phyloP scores from a whole-genome alignment of 2,329 filamentous ascomycete species.

The Aureobasidium subglaciale region DNA sequence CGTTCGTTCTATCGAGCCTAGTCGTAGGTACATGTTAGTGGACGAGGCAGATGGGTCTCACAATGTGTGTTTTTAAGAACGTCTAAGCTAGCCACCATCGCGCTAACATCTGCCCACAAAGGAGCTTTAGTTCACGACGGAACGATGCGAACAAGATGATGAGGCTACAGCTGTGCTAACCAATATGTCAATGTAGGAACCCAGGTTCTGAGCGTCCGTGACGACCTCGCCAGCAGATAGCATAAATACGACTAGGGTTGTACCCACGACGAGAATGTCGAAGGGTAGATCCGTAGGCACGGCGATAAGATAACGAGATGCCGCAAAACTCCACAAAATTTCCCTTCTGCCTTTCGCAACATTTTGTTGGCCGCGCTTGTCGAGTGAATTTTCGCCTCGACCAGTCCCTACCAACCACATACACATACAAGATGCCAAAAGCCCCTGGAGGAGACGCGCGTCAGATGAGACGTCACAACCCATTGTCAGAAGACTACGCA shows the following conservation, averaged over 20 bases:
- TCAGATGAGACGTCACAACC: slow-evolving; percentile 70
- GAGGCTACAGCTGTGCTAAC: no score
- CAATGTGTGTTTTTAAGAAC: no score
- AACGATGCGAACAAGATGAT: no score
- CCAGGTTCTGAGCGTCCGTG: no score
- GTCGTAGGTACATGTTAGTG: background rate
- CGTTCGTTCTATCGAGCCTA: background rate
- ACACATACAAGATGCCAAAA: slow-evolving; percentile 63
- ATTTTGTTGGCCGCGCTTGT: background rate
- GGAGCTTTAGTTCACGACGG: no score
- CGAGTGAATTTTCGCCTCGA: background rate
- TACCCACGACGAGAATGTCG: no score
- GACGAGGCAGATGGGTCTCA: no score
- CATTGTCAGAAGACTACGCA: slow-evolving; percentile 81
- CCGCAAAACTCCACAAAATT: slow-evolving; percentile 11
- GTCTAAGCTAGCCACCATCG: no score
- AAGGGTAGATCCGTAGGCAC: background rate
- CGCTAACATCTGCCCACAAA: no score
- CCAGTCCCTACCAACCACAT: background rate
- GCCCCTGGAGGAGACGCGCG: slow-evolving; percentile 49
- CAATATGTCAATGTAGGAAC: no score
- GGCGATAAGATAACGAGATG: background rate
- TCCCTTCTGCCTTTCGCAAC: slow-evolving; percentile 1
- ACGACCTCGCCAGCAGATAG: no score
- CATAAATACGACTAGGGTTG: no score